Evolutionary conservation across 2,329 filamentous ascomycete genomes (phyloP).

Genomic region (Zalaria obscura): DNA sequence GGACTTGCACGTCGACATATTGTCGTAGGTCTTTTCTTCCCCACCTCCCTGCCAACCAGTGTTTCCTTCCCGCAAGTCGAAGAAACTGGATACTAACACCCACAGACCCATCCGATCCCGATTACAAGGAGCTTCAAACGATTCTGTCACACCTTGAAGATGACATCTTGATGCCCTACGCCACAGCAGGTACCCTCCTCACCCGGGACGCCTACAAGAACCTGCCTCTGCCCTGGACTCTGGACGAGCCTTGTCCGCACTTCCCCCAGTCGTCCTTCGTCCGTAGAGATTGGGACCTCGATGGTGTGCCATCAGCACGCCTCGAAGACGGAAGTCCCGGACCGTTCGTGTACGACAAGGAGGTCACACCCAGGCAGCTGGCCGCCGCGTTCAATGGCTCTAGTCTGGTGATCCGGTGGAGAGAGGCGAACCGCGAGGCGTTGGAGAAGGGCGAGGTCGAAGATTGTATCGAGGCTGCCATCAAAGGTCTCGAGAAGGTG

Average conservation of each 20-base stretch:
- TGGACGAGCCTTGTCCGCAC: conserved; percentile 17
- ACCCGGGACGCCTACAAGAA: conserved; percentile 25
- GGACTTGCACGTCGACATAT: conserved; percentile 22
- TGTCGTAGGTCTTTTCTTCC: conserved; percentile 11
- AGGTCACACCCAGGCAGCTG: conserved; percentile 18
- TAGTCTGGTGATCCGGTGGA: conserved; percentile 30
- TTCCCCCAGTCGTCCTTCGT: conserved; percentile 26
- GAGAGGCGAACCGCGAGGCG: conserved; percentile 27
- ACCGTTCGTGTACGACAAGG: conserved; percentile 10
- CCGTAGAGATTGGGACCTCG: conserved; percentile 29
- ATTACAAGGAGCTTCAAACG: conserved; percentile 27
- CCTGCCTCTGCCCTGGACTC: conserved; percentile 37
- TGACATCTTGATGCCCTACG: conserved; percentile 23
- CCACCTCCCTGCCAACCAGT: conserved; percentile 8
- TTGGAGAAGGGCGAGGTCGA: conserved; percentile 26
- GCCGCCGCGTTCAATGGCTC: conserved; percentile 20
- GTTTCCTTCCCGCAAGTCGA: conserved; percentile 7
- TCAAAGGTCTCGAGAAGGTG: conserved; percentile 12
- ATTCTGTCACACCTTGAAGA: conserved; percentile 25
- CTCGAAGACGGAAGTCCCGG: conserved; percentile 7
- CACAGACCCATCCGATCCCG: conserved; percentile 19
- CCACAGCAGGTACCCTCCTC: conserved; percentile 29
- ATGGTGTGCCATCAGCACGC: conserved; percentile 11
- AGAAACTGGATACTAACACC: conserved; percentile 3
- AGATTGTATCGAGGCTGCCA: conserved; percentile 18